These are phyloP conservation scores for Candida khao-thaluensis DNA, from an alignment of 805 yeast genomes.

Conservation along the genomic window DNA sequence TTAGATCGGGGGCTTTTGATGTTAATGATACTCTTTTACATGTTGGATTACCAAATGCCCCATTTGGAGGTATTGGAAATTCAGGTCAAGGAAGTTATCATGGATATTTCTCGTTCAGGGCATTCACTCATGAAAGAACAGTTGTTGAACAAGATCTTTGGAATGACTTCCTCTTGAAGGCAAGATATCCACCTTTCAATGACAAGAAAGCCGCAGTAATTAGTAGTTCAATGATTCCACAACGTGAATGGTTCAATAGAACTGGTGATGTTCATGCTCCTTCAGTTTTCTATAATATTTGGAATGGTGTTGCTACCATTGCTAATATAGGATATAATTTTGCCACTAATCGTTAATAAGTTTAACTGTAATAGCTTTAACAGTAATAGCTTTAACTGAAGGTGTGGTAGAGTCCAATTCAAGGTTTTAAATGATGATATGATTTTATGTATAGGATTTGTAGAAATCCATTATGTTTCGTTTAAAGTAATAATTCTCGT, in stretches of 20 bases:
- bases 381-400: no score
- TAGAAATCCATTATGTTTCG: no score
- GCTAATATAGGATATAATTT: conserved; percentile 20
- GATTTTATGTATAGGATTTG: no score
- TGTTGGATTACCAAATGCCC: conserved; percentile 63
- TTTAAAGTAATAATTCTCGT: no score
- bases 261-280: conserved; percentile 36
- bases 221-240: conserved; percentile 20
- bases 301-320: conserved; percentile 33
- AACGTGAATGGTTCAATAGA: conserved; percentile 40
- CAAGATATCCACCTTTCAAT: conserved; percentile 66
- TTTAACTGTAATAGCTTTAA: no score
- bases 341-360: conserved; percentile 5
- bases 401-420: no score
- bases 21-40: conserved; percentile 75
- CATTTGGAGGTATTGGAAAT: conserved; percentile 88
- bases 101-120: conserved; percentile 50
- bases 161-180: conserved; percentile 56
- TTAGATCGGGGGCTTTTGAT: conserved; percentile 72
- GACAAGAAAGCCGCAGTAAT: conserved; percentile 29
- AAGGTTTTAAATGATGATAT: no score
- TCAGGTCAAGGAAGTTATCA: conserved; percentile 87
- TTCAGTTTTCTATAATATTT: conserved; percentile 26
- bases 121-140: conserved; percentile 78
- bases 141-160: conserved; percentile 62